These are phyloP conservation scores for Yamagishiella unicocca DNA, from an alignment of 139 green algal genomes.

Conservation along the genomic window DNA sequence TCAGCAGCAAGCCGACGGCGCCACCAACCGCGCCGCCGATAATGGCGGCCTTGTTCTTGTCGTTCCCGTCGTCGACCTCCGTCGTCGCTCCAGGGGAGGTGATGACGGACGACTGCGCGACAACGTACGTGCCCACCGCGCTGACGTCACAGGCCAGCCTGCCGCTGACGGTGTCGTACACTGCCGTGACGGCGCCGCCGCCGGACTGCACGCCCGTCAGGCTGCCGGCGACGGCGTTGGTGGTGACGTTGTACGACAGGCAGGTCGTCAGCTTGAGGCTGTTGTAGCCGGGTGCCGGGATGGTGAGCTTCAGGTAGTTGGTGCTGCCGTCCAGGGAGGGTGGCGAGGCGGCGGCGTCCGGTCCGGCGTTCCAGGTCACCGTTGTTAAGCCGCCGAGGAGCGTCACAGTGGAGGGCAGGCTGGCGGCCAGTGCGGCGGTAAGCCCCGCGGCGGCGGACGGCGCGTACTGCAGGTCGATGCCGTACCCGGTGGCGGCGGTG, in stretches of 20 bases:
- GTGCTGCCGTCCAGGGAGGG: background rate
- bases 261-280: background rate
- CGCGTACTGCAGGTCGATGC: conserved; percentile 20
- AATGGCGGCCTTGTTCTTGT: background rate
- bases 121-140: background rate
- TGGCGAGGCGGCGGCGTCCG: background rate
- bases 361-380: background rate
- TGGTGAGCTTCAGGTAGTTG: background rate
- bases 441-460: background rate
- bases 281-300: conserved; percentile 3
- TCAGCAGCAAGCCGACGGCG: background rate
- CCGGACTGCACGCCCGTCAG: background rate
- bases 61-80: background rate
- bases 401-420: background rate
- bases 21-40: background rate
- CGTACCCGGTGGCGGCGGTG: background rate
- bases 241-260: background rate
- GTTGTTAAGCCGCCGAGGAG: background rate
- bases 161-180: background rate
- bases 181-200: background rate
- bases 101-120: background rate
- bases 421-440: background rate
- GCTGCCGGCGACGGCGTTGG: background rate
- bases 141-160: background rate
- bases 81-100: too few relatives aligned